A percentile compares a stretch with the other conserved stretches of the same genome.
Conservation (phyloP, 352 stramenopile genomes). For the Phytophthora quininea region DNA sequence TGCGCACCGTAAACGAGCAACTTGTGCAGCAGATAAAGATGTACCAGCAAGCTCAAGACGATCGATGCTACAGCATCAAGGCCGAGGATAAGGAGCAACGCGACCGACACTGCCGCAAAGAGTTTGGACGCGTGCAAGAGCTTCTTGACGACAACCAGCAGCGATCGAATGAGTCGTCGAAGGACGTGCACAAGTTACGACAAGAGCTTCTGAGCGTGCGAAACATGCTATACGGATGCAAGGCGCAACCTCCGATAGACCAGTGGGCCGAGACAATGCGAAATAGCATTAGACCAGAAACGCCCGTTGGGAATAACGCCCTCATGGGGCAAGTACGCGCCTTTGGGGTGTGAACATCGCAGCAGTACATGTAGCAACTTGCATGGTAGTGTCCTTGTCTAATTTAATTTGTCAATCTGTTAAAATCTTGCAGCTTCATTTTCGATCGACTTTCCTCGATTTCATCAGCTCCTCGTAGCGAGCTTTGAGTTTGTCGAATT, state of each 20-base stretch:
- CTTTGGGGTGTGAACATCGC: conserved; percentile 15
- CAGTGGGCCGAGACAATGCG: conserved; percentile 27
- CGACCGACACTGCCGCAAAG: conserved; percentile 40
- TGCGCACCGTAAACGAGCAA: conserved; percentile 15
- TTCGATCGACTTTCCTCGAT: conserved; percentile 5
- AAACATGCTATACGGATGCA: conserved; percentile 46
- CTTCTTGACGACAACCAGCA: conserved; percentile 57
- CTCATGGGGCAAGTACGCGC: conserved; percentile 55
- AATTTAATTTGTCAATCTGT: conserved; percentile 8
- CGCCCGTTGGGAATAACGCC: conserved; percentile 40
- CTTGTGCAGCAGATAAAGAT: conserved; percentile 24
- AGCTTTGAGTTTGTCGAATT: conserved; percentile 72
- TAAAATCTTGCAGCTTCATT: too few relatives aligned
- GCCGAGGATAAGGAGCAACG: conserved; percentile 30
- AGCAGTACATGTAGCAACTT: background rate
- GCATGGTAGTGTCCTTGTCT: background rate
- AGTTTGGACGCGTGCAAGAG: conserved; percentile 51
- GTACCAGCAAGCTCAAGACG: conserved; percentile 9
- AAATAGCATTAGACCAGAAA: conserved; percentile 31
- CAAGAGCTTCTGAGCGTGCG: conserved; percentile 55
- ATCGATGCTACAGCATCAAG: conserved; percentile 9
- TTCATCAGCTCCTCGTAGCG: conserved; percentile 51
- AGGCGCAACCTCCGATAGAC: conserved; percentile 17
- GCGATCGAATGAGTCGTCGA: conserved; percentile 47
- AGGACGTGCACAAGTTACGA: conserved; percentile 58